Percentiles rank a stretch among this genome's conserved stretches.
These are phyloP conservation scores for Fusarium scirpi DNA, from an alignment of 2,329 filamentous ascomycete genomes.

Conservation along the genomic window DNA sequence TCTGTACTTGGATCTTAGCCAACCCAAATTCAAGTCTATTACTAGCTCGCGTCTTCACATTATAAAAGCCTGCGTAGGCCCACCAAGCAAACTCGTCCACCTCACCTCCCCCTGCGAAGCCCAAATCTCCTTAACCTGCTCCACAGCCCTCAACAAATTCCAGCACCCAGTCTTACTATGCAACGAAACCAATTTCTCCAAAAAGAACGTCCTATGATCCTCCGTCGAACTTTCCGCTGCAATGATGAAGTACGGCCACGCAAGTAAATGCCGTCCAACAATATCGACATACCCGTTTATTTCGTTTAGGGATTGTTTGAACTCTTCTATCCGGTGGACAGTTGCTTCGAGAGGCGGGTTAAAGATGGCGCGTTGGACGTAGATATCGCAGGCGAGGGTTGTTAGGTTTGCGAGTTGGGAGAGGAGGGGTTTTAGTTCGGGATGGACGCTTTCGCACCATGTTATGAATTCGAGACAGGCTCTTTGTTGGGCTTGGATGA, in stretches of 20 bases:
- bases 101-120: slow-evolving; percentile 39
- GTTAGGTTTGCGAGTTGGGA: slow-evolving; percentile 32
- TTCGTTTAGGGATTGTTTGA: slow-evolving; percentile 31
- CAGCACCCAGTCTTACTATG: slow-evolving; percentile 36
- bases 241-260: slow-evolving; percentile 42
- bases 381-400: slow-evolving; percentile 39
- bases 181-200: slow-evolving; percentile 33
- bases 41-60: slow-evolving; percentile 14
- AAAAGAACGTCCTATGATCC: slow-evolving; percentile 38
- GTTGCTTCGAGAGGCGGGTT: slow-evolving; percentile 35
- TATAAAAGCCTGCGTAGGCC: slow-evolving; percentile 42
- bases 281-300: slow-evolving; percentile 39
- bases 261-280: slow-evolving; percentile 33
- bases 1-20: slow-evolving; percentile 14
- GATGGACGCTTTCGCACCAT: slow-evolving; percentile 39
- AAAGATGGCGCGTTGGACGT: slow-evolving; percentile 37
- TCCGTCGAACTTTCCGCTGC: slow-evolving; percentile 39
- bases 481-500: slow-evolving; percentile 37
- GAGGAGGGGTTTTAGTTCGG: slow-evolving; percentile 33
- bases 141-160: slow-evolving; percentile 41
- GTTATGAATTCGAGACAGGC: slow-evolving; percentile 41
- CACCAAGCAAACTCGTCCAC: slow-evolving; percentile 41
- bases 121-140: slow-evolving; percentile 43
- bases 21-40: too few relatives aligned
- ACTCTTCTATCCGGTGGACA: slow-evolving; percentile 26